Base-by-base conservation (phyloP, 2,329 filamentous ascomycete genomes). In the Huntiella omanensis region DNA sequence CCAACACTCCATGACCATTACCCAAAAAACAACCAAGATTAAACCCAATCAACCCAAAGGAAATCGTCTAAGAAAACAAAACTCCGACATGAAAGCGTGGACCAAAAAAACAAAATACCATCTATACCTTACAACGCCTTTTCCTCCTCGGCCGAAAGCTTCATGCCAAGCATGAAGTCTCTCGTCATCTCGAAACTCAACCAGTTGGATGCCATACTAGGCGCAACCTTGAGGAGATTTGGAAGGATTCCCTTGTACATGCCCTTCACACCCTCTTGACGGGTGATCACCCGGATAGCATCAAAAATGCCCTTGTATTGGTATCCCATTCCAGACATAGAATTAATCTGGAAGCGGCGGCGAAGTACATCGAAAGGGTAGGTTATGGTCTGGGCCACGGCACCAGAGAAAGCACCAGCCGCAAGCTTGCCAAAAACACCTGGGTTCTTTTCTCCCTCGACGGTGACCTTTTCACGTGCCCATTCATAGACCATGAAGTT, bases 401-500 rank as follows among this genome's bases (percentile, higher is more conserved):
- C 91, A 35, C 91, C 91, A n/a, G 87, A 94, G 45, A 96, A 75
- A 11, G 91, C 91, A 48, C 91, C 91, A 3, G 91, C 88, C 22
- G 79, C 71, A 37, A 98, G 69, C 59, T 96, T 98, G 46, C 88
- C 77, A 45, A 75, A 61, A 1, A 84, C 74, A 51, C 69, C 77
- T 0, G 91, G 91, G 53, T 93, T 84, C 57, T 82, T 73, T 52
- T 94, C 79, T 39, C 91, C 91, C 44, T 93, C 84, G 1, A 79
- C 80, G 0, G 91, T 98, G 54, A 98, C 70, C 54, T 80, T 79
- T 56, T 78, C 77, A 50, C 91, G 78, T 49, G 87, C 80, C 42
- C 80, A 80, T 62, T 98, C 91, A 63, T 98, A 98, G 4, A 84
- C 85, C 86, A 96, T 96, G 62, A 98, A 98, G 61, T 98, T 98